These are phyloP conservation scores for Arachis stenosperma DNA, from an alignment of 306 rosid genomes.

Conservation along the genomic window DNA sequence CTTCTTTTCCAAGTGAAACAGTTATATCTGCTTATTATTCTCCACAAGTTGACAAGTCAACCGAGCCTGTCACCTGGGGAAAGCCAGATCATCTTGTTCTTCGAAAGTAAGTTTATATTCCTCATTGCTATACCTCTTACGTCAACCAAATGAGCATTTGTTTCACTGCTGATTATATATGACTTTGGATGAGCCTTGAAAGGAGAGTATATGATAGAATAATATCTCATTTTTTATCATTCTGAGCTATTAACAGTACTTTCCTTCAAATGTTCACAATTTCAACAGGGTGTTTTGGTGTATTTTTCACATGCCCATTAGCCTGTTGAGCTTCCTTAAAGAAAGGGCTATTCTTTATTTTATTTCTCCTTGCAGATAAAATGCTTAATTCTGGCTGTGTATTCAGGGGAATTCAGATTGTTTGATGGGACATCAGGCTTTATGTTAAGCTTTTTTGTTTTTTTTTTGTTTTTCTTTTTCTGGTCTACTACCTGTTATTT, in stretches of 20 bases:
- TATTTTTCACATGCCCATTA: too few species aligned
- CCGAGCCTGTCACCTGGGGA: constrained; percentile 87
- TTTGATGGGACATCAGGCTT: constrained; percentile 14
- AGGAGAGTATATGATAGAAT: not conserved
- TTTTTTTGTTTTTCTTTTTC: not conserved
- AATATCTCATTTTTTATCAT: too few species aligned
- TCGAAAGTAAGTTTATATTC: constrained; percentile 71
- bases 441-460: constrained; percentile 24
- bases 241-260: too few species aligned
- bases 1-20: constrained; percentile 83
- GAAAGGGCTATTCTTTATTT: not conserved
- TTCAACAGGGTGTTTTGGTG: not conserved
- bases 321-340: not conserved
- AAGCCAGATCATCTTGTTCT: constrained; percentile 96
- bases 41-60: constrained; percentile 92
- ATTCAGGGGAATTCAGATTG: constrained; percentile 1
- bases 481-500: constrained; percentile 5
- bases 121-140: constrained; percentile 28
- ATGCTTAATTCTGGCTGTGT: not conserved
- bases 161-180: constrained; percentile 12
- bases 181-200: constrained; percentile 13
- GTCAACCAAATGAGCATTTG: constrained; percentile 9
- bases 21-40: constrained; percentile 76
- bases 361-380: not conserved
- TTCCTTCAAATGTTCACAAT: constrained; percentile 14